A percentile compares a stretch with the other conserved stretches of the same genome.
Conservation (phyloP, 2,329 filamentous ascomycete species). For the Cercospora brassicicola region DNA sequence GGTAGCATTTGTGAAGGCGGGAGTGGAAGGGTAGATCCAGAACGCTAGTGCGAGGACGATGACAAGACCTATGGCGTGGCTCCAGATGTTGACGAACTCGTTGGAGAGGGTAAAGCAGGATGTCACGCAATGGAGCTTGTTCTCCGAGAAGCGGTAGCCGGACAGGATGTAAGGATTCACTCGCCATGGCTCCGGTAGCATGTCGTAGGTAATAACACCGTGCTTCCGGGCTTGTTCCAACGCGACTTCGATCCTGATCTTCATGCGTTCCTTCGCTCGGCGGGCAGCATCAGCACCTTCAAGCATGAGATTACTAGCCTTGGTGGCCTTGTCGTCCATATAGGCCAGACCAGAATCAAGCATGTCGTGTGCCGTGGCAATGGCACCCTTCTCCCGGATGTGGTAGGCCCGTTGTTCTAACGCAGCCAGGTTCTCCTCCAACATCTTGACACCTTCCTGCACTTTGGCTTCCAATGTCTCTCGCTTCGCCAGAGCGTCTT, state of each 20-base stretch:
- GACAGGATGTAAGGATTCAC: slow-evolving; percentile 90
- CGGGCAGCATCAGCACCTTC: slow-evolving; percentile 80
- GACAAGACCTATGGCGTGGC: slow-evolving; percentile 84
- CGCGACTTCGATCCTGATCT: slow-evolving; percentile 71
- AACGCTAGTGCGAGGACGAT: slow-evolving; percentile 86
- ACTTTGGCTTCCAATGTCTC: slow-evolving; percentile 91
- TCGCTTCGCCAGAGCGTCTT: slow-evolving; percentile 78
- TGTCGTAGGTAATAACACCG: slow-evolving; percentile 83
- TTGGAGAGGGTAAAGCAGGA: slow-evolving; percentile 80
- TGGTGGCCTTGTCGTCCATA: slow-evolving; percentile 74
- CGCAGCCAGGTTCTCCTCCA: slow-evolving; percentile 81
- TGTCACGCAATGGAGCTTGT: slow-evolving; percentile 81
- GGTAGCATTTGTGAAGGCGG: slow-evolving; percentile 82
- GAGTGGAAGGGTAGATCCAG: slow-evolving; percentile 88
- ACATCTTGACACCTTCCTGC: slow-evolving; percentile 77
- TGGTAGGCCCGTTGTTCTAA: slow-evolving; percentile 81
- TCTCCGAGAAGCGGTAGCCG: slow-evolving; percentile 92
- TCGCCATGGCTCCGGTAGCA: slow-evolving; percentile 87
- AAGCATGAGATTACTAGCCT: slow-evolving; percentile 73
- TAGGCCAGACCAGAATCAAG: slow-evolving; percentile 77
- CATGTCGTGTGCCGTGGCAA: slow-evolving; percentile 68
- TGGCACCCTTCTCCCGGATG: slow-evolving; percentile 73
- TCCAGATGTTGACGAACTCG: slow-evolving; percentile 97
- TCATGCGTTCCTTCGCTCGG: slow-evolving; percentile 66
- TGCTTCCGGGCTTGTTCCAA: slow-evolving; percentile 79